Conservation (phyloP, 2,329 filamentous ascomycete genomes). For the Fusarium napiforme region DNA sequence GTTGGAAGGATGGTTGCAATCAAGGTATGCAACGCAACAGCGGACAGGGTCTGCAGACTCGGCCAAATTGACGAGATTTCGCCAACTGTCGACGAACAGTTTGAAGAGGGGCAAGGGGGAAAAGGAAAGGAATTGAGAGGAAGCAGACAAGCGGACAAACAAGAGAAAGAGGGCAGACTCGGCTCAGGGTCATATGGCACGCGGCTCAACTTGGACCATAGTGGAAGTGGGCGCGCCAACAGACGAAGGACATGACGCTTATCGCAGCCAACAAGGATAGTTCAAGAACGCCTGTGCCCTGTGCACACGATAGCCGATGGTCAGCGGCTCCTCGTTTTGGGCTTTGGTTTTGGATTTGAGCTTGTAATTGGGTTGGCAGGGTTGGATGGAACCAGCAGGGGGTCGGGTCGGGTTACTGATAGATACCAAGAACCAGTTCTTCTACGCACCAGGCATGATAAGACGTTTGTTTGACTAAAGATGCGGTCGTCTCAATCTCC, state of each 20-base stretch:
- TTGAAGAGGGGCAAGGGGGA: background rate
- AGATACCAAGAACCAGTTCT: slow-evolving; percentile 28
- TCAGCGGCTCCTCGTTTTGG: slow-evolving; percentile 19
- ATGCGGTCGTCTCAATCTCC: slow-evolving; percentile 12
- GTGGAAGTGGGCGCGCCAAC: slow-evolving; percentile 30
- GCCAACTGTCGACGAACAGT: background rate
- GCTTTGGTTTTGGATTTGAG: slow-evolving; percentile 8
- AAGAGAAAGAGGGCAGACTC: slow-evolving; percentile 24
- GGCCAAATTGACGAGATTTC: slow-evolving; percentile 1
- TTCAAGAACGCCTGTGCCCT: slow-evolving; percentile 22
- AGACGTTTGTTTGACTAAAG: slow-evolving; percentile 29
- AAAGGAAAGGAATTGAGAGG: background rate
- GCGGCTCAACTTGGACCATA: slow-evolving; percentile 29
- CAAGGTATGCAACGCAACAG: slow-evolving; percentile 21
- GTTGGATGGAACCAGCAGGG: slow-evolving; percentile 22
- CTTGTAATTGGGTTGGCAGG: slow-evolving; percentile 27
- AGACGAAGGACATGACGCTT: slow-evolving; percentile 40
- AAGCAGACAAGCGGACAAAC: background rate
- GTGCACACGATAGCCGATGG: slow-evolving; percentile 38
- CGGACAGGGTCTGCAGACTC: slow-evolving; percentile 23
- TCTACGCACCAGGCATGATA: slow-evolving; percentile 21
- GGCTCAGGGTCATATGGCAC: slow-evolving; percentile 31
- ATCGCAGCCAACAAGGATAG: slow-evolving; percentile 37
- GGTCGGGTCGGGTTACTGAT: slow-evolving; percentile 28
- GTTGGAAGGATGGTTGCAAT: slow-evolving; percentile 26